A percentile compares a stretch with the other conserved stretches of the same genome.
Conservation (phyloP, 2,329 filamentous ascomycete species). For the Dothidotthia symphoricarpi region DNA sequence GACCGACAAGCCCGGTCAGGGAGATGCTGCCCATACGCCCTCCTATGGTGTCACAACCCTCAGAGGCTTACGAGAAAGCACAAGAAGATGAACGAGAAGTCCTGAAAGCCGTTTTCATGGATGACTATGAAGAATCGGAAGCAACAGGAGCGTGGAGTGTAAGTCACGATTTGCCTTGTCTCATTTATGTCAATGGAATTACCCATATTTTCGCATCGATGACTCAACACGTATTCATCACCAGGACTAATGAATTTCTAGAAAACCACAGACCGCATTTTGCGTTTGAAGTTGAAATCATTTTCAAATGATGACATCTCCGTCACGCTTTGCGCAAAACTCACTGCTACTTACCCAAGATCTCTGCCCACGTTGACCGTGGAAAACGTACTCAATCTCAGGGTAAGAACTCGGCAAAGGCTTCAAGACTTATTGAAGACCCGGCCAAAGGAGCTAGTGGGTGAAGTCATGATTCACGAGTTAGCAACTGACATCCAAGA, state of each 20-base stretch:
- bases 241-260: conserved; percentile 32
- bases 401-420: conserved; percentile 68
- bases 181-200: no score
- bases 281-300: conserved; percentile 76
- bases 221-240: neutral
- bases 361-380: conserved; percentile 71
- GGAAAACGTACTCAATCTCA: conserved; percentile 63
- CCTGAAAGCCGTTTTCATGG: conserved; percentile 81
- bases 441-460: conserved; percentile 64
- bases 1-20: conserved; percentile 24
- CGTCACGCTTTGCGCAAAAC: conserved; percentile 70
- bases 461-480: conserved; percentile 65
- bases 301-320: conserved; percentile 69
- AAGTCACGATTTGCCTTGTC: conserved; percentile 29
- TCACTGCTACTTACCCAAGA: conserved; percentile 90
- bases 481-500: conserved; percentile 62
- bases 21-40: conserved; percentile 33
- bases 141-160: conserved; percentile 82
- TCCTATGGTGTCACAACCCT: conserved; percentile 40
- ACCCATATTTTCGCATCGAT: neutral
- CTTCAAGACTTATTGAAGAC: conserved; percentile 67
- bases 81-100: conserved; percentile 87
- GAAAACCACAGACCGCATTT: conserved; percentile 75
- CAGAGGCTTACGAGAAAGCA: conserved; percentile 71
- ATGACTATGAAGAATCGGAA: conserved; percentile 77